A percentile compares a stretch with the other conserved stretches of the same genome.
Conservation (phyloP, 2,329 filamentous ascomycete genomes). For the Teratosphaeria nubilosa region DNA sequence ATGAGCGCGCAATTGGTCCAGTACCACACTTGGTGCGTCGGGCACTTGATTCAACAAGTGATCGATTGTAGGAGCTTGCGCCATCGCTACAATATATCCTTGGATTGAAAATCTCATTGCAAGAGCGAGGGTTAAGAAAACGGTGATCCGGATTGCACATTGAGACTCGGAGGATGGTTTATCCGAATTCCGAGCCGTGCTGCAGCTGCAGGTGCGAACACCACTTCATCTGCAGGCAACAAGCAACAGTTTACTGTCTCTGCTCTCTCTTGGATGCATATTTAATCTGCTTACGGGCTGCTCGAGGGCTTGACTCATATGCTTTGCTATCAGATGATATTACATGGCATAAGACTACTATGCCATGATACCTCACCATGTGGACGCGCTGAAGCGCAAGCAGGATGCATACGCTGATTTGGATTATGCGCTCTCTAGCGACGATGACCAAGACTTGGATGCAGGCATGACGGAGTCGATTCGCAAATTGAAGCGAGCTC, state of each 20-base stretch:
- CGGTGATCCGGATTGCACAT: not conserved
- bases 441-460: not conserved
- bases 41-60: slow-evolving; percentile 53
- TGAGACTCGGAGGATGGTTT: not conserved
- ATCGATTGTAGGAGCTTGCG: slow-evolving; percentile 31
- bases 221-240: not conserved
- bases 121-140: not conserved
- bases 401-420: not conserved
- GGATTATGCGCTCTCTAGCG: not conserved
- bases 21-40: slow-evolving; percentile 64
- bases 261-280: not conserved
- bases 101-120: not conserved
- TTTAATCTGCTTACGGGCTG: not conserved
- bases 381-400: not conserved
- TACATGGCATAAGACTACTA: not conserved
- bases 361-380: not conserved
- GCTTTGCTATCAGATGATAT: not conserved
- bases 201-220: not conserved
- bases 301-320: not conserved
- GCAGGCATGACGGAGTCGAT: not conserved
- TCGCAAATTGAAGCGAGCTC: not conserved
- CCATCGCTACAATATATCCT: slow-evolving; percentile 10
- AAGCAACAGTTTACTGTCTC: not conserved
- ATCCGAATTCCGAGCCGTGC: not conserved
- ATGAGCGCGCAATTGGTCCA: slow-evolving; percentile 62